A percentile compares a stretch with the other conserved stretches of the same genome.
Conservation (phyloP, 345 rosid species). For the Moringa oleifera region DNA sequence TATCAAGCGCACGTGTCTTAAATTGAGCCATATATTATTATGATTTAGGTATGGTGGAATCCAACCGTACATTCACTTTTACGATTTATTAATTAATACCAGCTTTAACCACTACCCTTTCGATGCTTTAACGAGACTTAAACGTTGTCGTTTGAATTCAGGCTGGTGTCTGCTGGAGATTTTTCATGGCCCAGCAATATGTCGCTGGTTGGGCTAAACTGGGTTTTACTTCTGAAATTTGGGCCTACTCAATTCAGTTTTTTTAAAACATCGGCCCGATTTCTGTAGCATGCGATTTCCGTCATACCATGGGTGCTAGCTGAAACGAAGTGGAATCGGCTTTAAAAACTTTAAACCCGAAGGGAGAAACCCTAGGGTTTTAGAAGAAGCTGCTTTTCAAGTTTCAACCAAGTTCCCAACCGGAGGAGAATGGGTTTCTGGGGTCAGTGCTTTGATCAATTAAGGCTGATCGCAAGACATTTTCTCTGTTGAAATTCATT, state of each 20-base stretch:
- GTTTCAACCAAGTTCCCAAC: slow-evolving; percentile 3
- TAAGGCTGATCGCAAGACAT: not conserved
- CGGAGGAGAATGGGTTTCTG: slow-evolving; percentile 49
- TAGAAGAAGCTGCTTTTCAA: slow-evolving; percentile 14
- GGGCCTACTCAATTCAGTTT: too few relatives aligned
- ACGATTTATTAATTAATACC: not conserved
- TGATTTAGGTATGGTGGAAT: not conserved
- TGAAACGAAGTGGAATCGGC: too few relatives aligned
- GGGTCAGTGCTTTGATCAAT: slow-evolving; percentile 40
- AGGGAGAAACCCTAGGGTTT: slow-evolving; percentile 33
- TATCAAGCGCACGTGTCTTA: slow-evolving; percentile 10
- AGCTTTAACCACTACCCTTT: too few relatives aligned
- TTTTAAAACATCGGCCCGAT: too few relatives aligned
- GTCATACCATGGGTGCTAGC: not conserved
- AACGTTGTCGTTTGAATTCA: too few relatives aligned
- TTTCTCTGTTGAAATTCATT: not conserved
- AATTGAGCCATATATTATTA: not conserved
- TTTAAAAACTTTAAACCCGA: not conserved
- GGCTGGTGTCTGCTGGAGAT: too few relatives aligned
- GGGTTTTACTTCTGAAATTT: too few relatives aligned
- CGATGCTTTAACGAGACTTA: too few relatives aligned
- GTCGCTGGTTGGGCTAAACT: too few relatives aligned
- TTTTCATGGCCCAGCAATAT: too few relatives aligned
- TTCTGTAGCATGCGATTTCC: too few relatives aligned
- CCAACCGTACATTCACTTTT: slow-evolving; percentile 6